Percentiles rank a stretch among this genome's conserved stretches.
Conservation (phyloP, 441 rosid species). For the Breynia disticha region DNA sequence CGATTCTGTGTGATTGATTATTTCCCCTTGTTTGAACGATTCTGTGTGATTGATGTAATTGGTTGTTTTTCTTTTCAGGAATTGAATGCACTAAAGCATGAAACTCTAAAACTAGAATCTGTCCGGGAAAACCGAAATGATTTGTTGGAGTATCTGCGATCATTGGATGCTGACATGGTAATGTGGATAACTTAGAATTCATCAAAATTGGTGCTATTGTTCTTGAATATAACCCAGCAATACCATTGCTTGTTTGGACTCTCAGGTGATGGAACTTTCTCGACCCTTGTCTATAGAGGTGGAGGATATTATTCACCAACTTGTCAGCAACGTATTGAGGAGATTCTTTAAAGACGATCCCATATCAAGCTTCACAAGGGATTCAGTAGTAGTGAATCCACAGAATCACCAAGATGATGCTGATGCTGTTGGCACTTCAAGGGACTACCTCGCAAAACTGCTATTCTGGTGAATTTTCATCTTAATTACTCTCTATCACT, state of each 20-base stretch:
- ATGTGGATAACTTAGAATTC: background rate
- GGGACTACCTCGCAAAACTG: constrained; percentile 67
- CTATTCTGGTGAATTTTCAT: constrained; percentile 47
- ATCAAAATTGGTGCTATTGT: background rate
- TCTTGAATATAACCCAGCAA: background rate
- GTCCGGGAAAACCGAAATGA: constrained; percentile 42
- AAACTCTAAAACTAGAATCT: constrained; percentile 31
- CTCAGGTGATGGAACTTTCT: constrained; percentile 60
- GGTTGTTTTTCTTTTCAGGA: constrained; percentile 35
- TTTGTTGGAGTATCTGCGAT: constrained; percentile 62
- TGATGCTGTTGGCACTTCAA: constrained; percentile 44
- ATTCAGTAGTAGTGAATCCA: constrained; percentile 18
- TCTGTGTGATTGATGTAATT: too few relatives aligned
- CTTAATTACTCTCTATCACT: background rate
- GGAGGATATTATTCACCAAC: constrained; percentile 63
- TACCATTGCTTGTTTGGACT: background rate
- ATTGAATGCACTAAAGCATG: constrained; percentile 42
- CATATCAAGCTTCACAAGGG: constrained; percentile 18
- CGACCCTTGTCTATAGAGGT: constrained; percentile 59
- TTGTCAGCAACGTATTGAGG: constrained; percentile 45
- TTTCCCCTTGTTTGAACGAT: too few relatives aligned
- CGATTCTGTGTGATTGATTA: too few relatives aligned
- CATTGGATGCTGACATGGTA: constrained; percentile 61
- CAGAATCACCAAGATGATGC: constrained; percentile 18
- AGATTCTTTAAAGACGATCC: constrained; percentile 29